Conservation (phyloP, 148 eudicot species). For the Amaranthus palmeri region DNA sequence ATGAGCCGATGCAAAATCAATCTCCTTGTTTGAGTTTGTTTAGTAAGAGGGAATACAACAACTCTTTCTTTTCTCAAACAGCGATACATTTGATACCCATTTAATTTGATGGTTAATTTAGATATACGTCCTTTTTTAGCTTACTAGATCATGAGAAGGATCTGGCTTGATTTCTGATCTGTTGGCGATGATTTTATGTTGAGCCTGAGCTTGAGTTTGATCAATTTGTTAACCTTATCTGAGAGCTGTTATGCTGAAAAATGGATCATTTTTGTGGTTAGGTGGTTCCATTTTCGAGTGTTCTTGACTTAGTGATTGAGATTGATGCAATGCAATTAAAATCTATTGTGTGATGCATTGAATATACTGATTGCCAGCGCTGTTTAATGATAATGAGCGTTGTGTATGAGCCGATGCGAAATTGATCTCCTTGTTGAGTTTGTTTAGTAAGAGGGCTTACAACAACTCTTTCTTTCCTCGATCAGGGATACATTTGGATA, state of each 20-base stretch:
- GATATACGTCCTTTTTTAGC: no score
- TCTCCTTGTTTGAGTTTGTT: neutral
- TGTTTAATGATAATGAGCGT: neutral
- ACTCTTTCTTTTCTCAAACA: neutral
- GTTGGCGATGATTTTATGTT: no score
- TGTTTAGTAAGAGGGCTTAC: neutral
- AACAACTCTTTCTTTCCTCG: neutral
- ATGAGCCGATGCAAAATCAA: constrained; percentile 29
- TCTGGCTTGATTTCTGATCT: no score
- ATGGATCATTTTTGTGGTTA: no score
- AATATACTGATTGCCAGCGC: constrained; percentile 31
- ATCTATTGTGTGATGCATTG: constrained; percentile 3
- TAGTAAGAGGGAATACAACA: neutral
- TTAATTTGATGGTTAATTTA: no score
- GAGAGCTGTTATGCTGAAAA: no score
- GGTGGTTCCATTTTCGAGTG: neutral
- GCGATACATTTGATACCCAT: neutral
- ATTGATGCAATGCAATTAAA: neutral
- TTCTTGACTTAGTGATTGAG: neutral
- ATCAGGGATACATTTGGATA: neutral
- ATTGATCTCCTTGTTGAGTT: constrained; percentile 7
- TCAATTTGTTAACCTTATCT: no score
- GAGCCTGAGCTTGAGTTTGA: no score
- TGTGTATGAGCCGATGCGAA: constrained; percentile 31
- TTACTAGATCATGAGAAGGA: no score